These are phyloP conservation scores for Nakazawaea ernobii DNA, from an alignment of 805 yeast genomes.

Conservation along the genomic window DNA sequence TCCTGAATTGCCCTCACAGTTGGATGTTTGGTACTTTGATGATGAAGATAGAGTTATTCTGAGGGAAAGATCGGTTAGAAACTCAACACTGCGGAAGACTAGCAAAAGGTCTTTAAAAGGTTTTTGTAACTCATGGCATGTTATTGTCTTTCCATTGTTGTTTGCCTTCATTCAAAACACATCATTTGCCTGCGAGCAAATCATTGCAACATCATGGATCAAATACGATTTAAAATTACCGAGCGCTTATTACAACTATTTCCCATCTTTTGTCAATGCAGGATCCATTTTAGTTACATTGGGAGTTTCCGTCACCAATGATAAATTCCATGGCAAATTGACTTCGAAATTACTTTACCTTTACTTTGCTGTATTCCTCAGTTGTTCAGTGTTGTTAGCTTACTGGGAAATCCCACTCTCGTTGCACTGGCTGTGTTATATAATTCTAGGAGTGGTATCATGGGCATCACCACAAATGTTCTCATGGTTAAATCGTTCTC, in stretches of 20 bases:
- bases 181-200: slow-evolving; percentile 29
- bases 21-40: slow-evolving; percentile 35
- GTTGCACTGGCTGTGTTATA: slow-evolving; percentile 19
- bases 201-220: slow-evolving; percentile 43
- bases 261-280: slow-evolving; percentile 17
- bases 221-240: slow-evolving; percentile 16
- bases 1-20: slow-evolving; percentile 42
- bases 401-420: slow-evolving; percentile 17
- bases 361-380: slow-evolving; percentile 12
- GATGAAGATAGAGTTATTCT: slow-evolving; percentile 40
- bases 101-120: slow-evolving; percentile 30
- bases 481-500: slow-evolving; percentile 18
- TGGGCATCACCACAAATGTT: slow-evolving; percentile 18
- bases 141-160: slow-evolving; percentile 35
- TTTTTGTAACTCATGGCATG: slow-evolving; percentile 45
- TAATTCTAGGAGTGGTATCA: slow-evolving; percentile 13
- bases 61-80: slow-evolving; percentile 36
- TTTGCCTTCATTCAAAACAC: slow-evolving; percentile 33
- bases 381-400: slow-evolving; percentile 13
- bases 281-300: slow-evolving; percentile 20
- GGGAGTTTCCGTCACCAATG: slow-evolving; percentile 17
- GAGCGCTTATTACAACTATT: slow-evolving; percentile 16
- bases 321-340: slow-evolving; percentile 10
- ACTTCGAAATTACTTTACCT: slow-evolving; percentile 18
- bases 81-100: slow-evolving; percentile 33